phyloP scores from a whole-genome alignment of 495 filamentous ascomycete species.

The Neurospora hispaniola region DNA sequence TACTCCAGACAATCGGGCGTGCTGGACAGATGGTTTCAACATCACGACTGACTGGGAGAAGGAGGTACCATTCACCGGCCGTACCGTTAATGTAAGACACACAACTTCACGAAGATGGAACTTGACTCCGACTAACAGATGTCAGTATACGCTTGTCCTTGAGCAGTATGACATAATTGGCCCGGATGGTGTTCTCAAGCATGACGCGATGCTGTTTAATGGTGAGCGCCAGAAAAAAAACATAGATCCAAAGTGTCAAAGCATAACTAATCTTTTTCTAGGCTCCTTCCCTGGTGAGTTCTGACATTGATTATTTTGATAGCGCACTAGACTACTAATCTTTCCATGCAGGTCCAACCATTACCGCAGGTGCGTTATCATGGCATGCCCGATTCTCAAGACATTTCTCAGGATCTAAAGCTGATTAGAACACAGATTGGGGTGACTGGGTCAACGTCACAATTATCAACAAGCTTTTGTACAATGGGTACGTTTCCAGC shows the following conservation, averaged over 20 bases:
- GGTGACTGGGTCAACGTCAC: conserved; percentile 2
- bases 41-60: background rate
- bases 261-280: background rate
- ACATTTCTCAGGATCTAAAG: background rate
- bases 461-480: background rate
- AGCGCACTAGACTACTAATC: background rate
- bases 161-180: background rate
- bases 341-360: background rate
- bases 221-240: background rate
- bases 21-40: background rate
- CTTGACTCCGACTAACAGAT: background rate
- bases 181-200: background rate
- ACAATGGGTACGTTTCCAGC: background rate
- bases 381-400: background rate
- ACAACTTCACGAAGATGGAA: background rate
- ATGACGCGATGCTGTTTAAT: conserved; percentile 3
- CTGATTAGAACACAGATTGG: background rate
- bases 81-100: background rate
- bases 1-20: background rate
- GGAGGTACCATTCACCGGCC: background rate
- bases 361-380: background rate
- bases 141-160: background rate
- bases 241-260: background rate
- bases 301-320: background rate
- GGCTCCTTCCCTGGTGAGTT: background rate